phyloP scores from a whole-genome alignment of 257 asterid genomes.

The Solanum pinnatisectum region DNA sequence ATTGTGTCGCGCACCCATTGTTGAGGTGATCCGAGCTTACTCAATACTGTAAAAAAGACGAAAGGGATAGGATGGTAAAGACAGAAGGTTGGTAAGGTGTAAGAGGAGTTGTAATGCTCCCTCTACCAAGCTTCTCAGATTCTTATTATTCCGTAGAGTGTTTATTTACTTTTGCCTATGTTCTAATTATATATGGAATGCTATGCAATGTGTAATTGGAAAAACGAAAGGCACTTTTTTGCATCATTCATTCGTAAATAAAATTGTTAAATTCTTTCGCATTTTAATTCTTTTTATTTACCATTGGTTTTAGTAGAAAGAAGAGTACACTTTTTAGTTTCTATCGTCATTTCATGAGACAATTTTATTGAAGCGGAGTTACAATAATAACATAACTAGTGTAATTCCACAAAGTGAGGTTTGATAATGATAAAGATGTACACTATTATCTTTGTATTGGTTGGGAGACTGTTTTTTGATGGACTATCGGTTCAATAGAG shows the following conservation, averaged over 20 bases:
- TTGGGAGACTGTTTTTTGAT: too few relatives aligned
- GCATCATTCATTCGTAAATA: constrained; percentile 52
- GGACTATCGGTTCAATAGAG: too few relatives aligned
- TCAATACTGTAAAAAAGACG: constrained; percentile 50
- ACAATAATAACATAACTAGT: not conserved
- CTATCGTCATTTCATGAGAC: not conserved
- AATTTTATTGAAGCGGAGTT: too few relatives aligned
- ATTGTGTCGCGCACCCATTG: constrained; percentile 82
- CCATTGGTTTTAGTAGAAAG: not conserved
- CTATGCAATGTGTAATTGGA: constrained; percentile 30
- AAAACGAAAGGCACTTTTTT: constrained; percentile 24
- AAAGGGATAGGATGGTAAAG: constrained; percentile 11
- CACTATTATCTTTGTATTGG: too few relatives aligned
- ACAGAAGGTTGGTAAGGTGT: constrained; percentile 14
- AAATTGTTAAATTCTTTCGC: constrained; percentile 27
- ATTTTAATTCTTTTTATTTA: not conserved
- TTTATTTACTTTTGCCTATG: constrained; percentile 9
- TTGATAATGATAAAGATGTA: too few relatives aligned
- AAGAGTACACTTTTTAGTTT: not conserved
- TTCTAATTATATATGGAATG: constrained; percentile 20
- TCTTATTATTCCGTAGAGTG: constrained; percentile 25
- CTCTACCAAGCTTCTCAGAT: constrained; percentile 14
- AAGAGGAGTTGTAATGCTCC: constrained; percentile 22
- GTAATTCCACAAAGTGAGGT: not conserved
- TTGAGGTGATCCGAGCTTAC: constrained; percentile 94